Percentiles rank a stretch among this genome's conserved stretches.
Evolutionary conservation across 352 stramenopile species (phyloP).

Genomic region (Phytophthora idaei): DNA sequence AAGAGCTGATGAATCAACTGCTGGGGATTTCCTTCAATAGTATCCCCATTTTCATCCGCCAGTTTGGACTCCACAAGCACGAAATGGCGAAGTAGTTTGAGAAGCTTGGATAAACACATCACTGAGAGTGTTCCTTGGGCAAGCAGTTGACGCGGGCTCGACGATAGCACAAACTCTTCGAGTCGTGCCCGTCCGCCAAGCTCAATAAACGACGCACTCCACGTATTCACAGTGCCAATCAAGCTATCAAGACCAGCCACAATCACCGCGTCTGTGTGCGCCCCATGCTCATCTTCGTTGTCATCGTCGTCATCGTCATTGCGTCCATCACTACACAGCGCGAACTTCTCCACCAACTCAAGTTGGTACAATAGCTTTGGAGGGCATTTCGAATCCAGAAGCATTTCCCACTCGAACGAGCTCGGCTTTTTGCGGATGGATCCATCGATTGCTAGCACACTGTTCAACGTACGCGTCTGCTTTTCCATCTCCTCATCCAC

Average conservation of each 20-base stretch:
- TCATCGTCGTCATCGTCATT: conserved; percentile 30
- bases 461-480: conserved; percentile 68
- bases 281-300: conserved; percentile 11
- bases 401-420: conserved; percentile 59
- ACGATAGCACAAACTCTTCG: conserved; percentile 56
- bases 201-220: conserved; percentile 69
- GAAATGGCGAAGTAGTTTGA: conserved; percentile 79
- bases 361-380: conserved; percentile 75
- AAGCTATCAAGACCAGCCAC: conserved; percentile 26
- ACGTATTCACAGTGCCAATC: conserved; percentile 53
- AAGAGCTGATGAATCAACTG: conserved; percentile 51
- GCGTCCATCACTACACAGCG: conserved; percentile 44
- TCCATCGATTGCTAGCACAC: conserved; percentile 69
- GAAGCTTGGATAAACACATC: conserved; percentile 72
- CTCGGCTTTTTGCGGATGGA: conserved; percentile 49
- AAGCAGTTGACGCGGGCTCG: conserved; percentile 40
- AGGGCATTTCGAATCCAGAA: conserved; percentile 64
- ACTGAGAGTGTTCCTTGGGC: conserved; percentile 52
- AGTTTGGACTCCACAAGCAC: conserved; percentile 55
- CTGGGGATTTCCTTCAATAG: conserved; percentile 26
- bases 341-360: conserved; percentile 67
- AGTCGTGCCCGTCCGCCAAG: conserved; percentile 67
- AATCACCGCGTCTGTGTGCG: conserved; percentile 5
- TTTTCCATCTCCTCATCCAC: conserved; percentile 75
- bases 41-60: conserved; percentile 36